These are phyloP conservation scores for Ganoderma meredithae DNA, from an alignment of 1,284 basidiomycete genomes.

Conservation along the genomic window DNA sequence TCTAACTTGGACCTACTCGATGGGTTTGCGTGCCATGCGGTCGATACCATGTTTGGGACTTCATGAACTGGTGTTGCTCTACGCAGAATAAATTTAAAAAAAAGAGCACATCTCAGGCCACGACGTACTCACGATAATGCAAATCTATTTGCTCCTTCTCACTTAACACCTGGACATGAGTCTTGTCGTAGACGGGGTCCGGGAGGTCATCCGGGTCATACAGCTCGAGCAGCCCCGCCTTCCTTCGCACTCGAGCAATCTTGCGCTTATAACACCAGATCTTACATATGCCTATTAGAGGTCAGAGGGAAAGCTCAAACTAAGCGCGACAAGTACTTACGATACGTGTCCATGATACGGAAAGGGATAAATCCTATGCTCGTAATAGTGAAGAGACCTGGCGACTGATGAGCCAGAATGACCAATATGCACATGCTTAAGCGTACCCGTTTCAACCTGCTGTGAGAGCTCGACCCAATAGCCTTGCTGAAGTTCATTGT, in stretches of 20 bases:
- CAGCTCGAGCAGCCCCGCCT: constrained; percentile 70
- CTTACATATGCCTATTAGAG: constrained; percentile 62
- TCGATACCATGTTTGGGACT: constrained; percentile 86
- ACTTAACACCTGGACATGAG: constrained; percentile 79
- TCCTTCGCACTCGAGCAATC: constrained; percentile 61
- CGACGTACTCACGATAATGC: constrained; percentile 61
- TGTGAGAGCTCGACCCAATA: constrained; percentile 83
- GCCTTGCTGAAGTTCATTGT: constrained; percentile 67
- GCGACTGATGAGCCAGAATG: not conserved
- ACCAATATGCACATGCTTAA: not conserved
- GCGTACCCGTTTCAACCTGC: constrained; percentile 77
- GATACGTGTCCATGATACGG: constrained; percentile 80
- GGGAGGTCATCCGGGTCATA: constrained; percentile 81
- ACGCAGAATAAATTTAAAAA: not conserved
- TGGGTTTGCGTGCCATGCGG: constrained; percentile 89
- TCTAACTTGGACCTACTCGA: constrained; percentile 50
- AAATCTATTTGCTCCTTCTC: constrained; percentile 76
- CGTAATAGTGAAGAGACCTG: constrained; percentile 84
- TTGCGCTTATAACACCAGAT: constrained; percentile 79
- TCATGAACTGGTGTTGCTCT: constrained; percentile 75
- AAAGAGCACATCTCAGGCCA: not conserved
- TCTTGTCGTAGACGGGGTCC: constrained; percentile 76
- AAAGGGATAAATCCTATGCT: constrained; percentile 78
- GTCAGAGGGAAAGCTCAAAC: not conserved
- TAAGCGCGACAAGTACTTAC: constrained; percentile 51